Evolutionary conservation across 805 yeast genomes (phyloP), one percentile per base, ranked within the genome.

Genomic region (Suhomyces faveliae): DNA sequence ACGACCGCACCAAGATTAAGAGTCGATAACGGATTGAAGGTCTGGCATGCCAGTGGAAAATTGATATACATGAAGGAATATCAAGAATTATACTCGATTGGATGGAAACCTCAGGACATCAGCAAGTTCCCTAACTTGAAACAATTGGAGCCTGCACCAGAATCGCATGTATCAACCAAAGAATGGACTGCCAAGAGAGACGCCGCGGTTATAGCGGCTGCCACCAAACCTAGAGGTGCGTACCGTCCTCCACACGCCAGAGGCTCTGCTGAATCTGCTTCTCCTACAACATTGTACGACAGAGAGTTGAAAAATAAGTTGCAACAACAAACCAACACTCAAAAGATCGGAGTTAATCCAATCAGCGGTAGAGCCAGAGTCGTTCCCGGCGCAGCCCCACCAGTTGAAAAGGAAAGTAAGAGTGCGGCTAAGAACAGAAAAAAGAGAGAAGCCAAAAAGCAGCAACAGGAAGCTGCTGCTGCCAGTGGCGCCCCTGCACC

Each of bases 191-290:
- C 73, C 29, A 75, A 75, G 56, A 67, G 63, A 50, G 68, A 68
- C 42, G 67, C 67, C 13, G 59, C 59, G 37, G 57, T 63, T 35
- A 59, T 68, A 8, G 62, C 67, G 5, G 62, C 67, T 13, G 66
- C 73, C 15, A 64, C 77, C 46, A 85, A 84, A 62, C 84, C 91
- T 46, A 78, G 81, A 25, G 96, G 97, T 46, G 98, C 97, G 37
- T 94, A 94, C 66, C 82, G 96, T 66, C 99, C 99, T 20, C 99
- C 99, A 2, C 97, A 90, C 67, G 96, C 97, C 9, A 79, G 96
- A 66, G 75, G 63, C 46, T 12, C 51, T 17, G 53, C 52, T 21
- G 29, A 23, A 10, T 43, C 51, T 13, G 76, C 82, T 49, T 71
- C 87, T 24, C 35, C 40, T 5, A 40, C 51, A 8, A 76, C 82